Evolutionary conservation across 1,284 basidiomycete genomes (phyloP).

Genomic region (Lentinula novae-zelandiae): DNA sequence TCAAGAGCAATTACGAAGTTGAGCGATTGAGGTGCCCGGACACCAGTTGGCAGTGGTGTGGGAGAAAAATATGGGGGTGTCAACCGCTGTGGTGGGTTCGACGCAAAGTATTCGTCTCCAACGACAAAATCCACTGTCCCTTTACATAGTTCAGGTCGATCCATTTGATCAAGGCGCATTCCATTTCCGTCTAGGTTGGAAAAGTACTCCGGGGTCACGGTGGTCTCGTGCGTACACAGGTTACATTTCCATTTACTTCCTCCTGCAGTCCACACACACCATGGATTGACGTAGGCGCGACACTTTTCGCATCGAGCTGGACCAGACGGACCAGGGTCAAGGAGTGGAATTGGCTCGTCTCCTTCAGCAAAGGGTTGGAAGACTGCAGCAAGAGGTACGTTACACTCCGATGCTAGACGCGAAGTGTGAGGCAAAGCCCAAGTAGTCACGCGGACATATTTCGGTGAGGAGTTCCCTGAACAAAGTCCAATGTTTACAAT

Average conservation of each 20-base stretch:
- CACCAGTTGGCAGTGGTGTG: conserved; percentile 41
- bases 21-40: conserved; percentile 65
- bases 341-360: conserved; percentile 80
- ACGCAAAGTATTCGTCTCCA: conserved; percentile 85
- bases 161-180: conserved; percentile 77
- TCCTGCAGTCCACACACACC: conserved; percentile 85
- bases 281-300: conserved; percentile 92
- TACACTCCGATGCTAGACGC: conserved; percentile 78
- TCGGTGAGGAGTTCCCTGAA: conserved; percentile 75
- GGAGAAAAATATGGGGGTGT: conserved; percentile 48
- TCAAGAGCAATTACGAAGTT: conserved; percentile 90
- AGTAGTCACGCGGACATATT: conserved; percentile 85
- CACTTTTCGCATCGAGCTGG: conserved; percentile 88
- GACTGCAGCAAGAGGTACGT: conserved; percentile 81
- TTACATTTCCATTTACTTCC: conserved; percentile 93
- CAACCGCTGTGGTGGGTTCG: conserved; percentile 55
- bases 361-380: conserved; percentile 91
- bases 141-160: conserved; percentile 85
- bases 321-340: conserved; percentile 64
- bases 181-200: conserved; percentile 81
- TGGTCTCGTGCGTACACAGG: conserved; percentile 79
- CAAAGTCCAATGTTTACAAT: conserved; percentile 3
- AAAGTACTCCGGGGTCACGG: conserved; percentile 83
- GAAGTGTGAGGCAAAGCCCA: conserved; percentile 84
- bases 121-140: conserved; percentile 94